phyloP scores from a whole-genome alignment of 805 yeast genomes.

The Hanseniaspora pseudoguilliermondii region DNA sequence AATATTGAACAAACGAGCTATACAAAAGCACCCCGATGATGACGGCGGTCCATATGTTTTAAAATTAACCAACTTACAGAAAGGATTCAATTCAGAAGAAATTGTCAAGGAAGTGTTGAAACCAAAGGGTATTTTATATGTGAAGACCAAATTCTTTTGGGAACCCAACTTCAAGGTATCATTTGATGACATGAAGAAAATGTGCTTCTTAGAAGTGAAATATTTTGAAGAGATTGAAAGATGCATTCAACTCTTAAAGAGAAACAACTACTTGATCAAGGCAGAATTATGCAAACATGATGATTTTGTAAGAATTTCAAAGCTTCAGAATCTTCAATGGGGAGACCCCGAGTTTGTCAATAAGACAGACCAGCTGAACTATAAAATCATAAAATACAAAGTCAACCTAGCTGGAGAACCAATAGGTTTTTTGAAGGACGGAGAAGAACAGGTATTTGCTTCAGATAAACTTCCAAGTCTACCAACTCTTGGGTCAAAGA shows the following conservation, averaged over 20 bases:
- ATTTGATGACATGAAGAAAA: constrained; percentile 40
- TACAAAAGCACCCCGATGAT: constrained; percentile 8
- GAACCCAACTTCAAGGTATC: constrained; percentile 46
- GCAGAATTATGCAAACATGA: constrained; percentile 1
- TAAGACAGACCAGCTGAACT: not conserved
- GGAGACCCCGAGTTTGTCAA: constrained; percentile 10
- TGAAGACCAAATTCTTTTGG: constrained; percentile 50
- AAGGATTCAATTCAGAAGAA: constrained; percentile 37
- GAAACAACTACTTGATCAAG: constrained; percentile 5
- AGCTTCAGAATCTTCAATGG: constrained; percentile 8
- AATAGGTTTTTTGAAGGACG: constrained; percentile 1
- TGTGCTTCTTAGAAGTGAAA: constrained; percentile 36
- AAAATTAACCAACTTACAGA: constrained; percentile 49
- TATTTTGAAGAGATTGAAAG: constrained; percentile 31
- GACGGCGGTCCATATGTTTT: constrained; percentile 50
- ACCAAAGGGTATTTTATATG: constrained; percentile 46
- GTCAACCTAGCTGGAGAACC: constrained; percentile 10
- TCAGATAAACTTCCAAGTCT: not conserved
- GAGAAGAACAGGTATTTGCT: not conserved
- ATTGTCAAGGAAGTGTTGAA: constrained; percentile 46
- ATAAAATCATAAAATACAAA: not conserved
- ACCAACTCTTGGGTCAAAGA: constrained; percentile 1
- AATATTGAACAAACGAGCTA: constrained; percentile 3
- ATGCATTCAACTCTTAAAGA: constrained; percentile 23
- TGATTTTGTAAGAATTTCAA: constrained; percentile 3